Base-by-base conservation (phyloP, 2,329 filamentous ascomycete species). In the Calonectria pteridis region DNA sequence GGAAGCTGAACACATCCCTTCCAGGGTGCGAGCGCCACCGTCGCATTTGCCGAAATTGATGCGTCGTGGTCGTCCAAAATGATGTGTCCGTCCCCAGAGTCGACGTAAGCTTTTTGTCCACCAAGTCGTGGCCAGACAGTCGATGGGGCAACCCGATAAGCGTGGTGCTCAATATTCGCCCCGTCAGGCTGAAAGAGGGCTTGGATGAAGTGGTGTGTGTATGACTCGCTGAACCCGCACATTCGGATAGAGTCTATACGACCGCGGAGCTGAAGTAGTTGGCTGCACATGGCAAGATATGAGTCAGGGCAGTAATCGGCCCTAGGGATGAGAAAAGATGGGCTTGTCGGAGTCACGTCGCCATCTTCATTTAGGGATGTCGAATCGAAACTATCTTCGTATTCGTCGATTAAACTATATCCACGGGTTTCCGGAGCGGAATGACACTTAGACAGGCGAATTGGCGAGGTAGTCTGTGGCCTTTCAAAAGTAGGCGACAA, bases 201-300 rank as follows among this genome's bases (percentile, higher is more conserved):
- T 18, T 75, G 63, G 14, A 84, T 67, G 31, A 85, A 77, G 11
- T 67, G 71, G 31, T 77, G 69, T 0, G 82, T 81, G 72, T 84
- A 85, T 0, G 59, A 16, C 16, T 84, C 79, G 71, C 76, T 80
- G 73, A 86, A 85, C 2, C 85, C 85, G 28, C 81, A 84, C 69
- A 86, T 81, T 23, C 85, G 82, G 9, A 83, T 72, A 0, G 83
- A 82, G 40, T 77, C 72, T 55, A 86, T 68, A 1, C 80, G 77
- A 6, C 79, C 82, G 14, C 73, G 76, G 2, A 86, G 81, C 1
- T 69, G 74, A 6, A 80, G 37, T 4, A 86, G 73, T 23, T 78
- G 78, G 59, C 83, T 79, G 73, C 81, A 85, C 20, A 85, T 77
- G 13, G 68, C 16, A 29, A 85, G 79, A 46, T 81, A 76, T 2